Base-by-base conservation (phyloP, 495 filamentous ascomycete genomes). In the Apodospora peruviana region DNA sequence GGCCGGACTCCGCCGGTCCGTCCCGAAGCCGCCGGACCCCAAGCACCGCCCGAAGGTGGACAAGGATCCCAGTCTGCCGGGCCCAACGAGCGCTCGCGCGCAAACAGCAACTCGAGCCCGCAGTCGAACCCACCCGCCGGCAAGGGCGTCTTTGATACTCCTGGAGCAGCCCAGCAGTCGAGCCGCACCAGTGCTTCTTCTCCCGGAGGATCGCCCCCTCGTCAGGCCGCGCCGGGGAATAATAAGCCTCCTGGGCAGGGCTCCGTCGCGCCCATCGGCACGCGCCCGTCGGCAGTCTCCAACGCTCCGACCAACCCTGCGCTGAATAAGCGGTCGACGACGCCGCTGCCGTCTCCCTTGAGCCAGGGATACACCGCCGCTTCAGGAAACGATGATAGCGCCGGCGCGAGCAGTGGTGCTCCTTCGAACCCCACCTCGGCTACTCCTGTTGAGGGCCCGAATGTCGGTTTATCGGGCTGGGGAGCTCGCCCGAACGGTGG, bases 181-280 rank as follows among this genome's bases (percentile, higher is more conserved):
- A 88, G 77, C 66, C 84, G 85, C 46, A 95, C 91, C 20, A 95
- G 90, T 45, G 87, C 83, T 52, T 95, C 93, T 1, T 95, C 91
- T 4, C 91, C 93, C 7, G 83, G 85, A 52, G 89, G 82, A n/a
- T 94, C 90, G 5, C 88, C 91, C 11, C 88, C 90, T 39, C 82
- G 84, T 51, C 79, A 85, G 55, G 68, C 72, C 16, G 68, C 72
- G 9, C 70, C 76, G 17, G 80, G 70, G 10, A 18, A 20, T n/a
- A 18, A 11, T 20, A 73, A 70, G 32, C 80, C 81, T 50, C 54
- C 69, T 4, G 60, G 61, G 23, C 70, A 69, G 47, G 55, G 58
- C 25, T 74, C 81, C 17, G 89, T 96, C 17, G 91, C 91, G 14
- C 91, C 93, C 19, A 98, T 98, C 56, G 93, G 93, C 34, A 95